Base-by-base conservation (phyloP, 345 rosid genomes). In the Adansonia digitata region DNA sequence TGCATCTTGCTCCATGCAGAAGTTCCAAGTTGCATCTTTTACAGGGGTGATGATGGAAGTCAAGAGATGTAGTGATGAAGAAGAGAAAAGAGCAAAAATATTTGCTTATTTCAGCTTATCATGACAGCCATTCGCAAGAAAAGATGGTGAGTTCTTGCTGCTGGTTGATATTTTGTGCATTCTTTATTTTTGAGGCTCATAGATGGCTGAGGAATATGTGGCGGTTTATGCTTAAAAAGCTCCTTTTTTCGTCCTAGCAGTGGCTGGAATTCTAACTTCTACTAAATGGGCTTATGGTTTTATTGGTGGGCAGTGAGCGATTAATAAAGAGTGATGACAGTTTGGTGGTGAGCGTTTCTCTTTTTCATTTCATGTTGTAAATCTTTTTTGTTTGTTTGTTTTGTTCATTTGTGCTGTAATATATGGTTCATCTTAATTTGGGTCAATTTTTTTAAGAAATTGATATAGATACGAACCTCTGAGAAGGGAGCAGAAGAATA, bases 1-100 rank as follows among this genome's bases (percentile, higher is more conserved):
- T 93, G 74, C 99, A 95, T 84, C 98, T 95, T 82, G 99, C 98
- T 65, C 97, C 97, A 0, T 97, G 98, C 26, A 85, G 99, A 84
- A 95, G 99, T 86, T 90, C 92, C 29, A 97, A 93, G 82, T 85
- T 95, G 68, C 93, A 93, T 75, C 82, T 31, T 72, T 59, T 95
- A 83, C 70, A 87, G 81, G 57, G 83, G 70, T 77, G 87, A 77
- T 75, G 86, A 77, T 75, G 89, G 82, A 75, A 84, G 78, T 77
- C 82, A 49, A 69, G 79, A 78, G 63, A 91, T 87, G 99, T 88
- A 69, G 81, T 84, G 45, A 95, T 91, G 88, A 91, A 83, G 82
- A 89, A 85, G 81, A 97, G 99, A 65, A 95, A 85, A 80, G 99
- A 95, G 84, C 93, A 90, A 81, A 97, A 93, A 78, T 88, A 88